phyloP scores from a whole-genome alignment of 2,329 filamentous ascomycete genomes.

The Kalmusia sp. region DNA sequence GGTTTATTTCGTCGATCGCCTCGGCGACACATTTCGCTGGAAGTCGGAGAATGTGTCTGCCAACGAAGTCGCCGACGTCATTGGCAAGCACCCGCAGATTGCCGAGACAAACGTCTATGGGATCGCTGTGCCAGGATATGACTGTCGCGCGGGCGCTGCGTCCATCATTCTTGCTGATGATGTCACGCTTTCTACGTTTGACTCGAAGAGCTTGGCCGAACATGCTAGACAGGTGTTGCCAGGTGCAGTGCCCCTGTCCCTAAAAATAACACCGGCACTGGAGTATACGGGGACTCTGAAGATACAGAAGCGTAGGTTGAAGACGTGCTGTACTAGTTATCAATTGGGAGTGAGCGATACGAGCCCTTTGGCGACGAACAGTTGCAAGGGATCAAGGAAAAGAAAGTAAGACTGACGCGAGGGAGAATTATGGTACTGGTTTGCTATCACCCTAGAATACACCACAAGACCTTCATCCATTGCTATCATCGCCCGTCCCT shows the following conservation, averaged over 20 bases:
- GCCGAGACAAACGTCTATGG: slow-evolving; percentile 55
- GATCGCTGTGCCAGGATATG: slow-evolving; percentile 52
- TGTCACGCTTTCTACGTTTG: slow-evolving; percentile 36
- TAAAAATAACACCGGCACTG: slow-evolving; percentile 48
- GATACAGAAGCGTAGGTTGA: slow-evolving; percentile 52
- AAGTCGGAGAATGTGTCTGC: slow-evolving; percentile 57
- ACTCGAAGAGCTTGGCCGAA: slow-evolving; percentile 45
- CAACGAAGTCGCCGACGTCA: slow-evolving; percentile 52
- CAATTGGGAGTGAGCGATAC: not conserved
- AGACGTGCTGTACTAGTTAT: slow-evolving; percentile 18
- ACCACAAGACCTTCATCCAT: too few relatives aligned
- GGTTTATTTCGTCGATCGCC: slow-evolving; percentile 47
- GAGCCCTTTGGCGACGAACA: not conserved
- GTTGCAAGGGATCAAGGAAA: not conserved
- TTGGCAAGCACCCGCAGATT: slow-evolving; percentile 50
- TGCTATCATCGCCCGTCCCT: too few relatives aligned
- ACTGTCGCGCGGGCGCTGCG: slow-evolving; percentile 53
- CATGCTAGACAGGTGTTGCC: slow-evolving; percentile 51
- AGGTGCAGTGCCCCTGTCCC: slow-evolving; percentile 53
- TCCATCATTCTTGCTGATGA: slow-evolving; percentile 48
- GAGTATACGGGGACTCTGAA: slow-evolving; percentile 57
- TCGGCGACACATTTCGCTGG: slow-evolving; percentile 51
- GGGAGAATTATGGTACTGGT: too few relatives aligned
- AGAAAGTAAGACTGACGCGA: not conserved
- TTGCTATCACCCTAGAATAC: too few relatives aligned